Base-by-base conservation (phyloP, 169 alveolate genomes). In the Cystoisospora suis region DNA sequence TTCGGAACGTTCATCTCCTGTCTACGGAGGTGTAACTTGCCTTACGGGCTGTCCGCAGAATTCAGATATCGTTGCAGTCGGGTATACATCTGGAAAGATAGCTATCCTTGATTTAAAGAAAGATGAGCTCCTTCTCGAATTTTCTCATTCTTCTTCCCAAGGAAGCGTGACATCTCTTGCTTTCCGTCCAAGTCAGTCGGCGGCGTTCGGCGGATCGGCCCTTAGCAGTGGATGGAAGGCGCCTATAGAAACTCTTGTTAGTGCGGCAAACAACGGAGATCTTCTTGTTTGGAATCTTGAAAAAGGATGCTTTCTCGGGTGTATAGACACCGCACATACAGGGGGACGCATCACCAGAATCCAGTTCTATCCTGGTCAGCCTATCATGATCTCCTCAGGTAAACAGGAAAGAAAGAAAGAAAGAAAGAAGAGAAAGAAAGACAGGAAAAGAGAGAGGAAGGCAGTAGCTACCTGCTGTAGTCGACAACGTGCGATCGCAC, bases 61-160 rank as follows among this genome's bases (percentile, higher is more conserved):
- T n/a, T 56, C 75, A 5, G 91, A 72, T 65, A 87, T 87, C 77
- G 79, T 75, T 27, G 91, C 69, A 0, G 86, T 72, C 29, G 91
- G 91, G n/a, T 87, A 38, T 45, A 3, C 59, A 17, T 29, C 59
- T 40, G 91, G 91, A 29, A 12, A 65, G 9, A 40, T 87, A 9
- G 42, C 46, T 3, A 36, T 87, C n/a, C 27, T 70, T 3, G 91
- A 87, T 46, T 17, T 75, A 27, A 6, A 49, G 81, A 44, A 38
- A 42, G 91, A 87, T 69, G 87, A 70, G 45, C 59, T 75, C 38
- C 87, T 87, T 38, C 61, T 75, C 20, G 45, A 53, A 58, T 87
- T 87, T 38, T 58, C 56, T 0, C 87, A 70, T 12, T 6, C 65
- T 32, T 49, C 91, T 4, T 75, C 83, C 29, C 91, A 87, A 45